These are phyloP conservation scores for Monascus purpureus DNA, from an alignment of 495 filamentous ascomycete species.

Conservation along the genomic window DNA sequence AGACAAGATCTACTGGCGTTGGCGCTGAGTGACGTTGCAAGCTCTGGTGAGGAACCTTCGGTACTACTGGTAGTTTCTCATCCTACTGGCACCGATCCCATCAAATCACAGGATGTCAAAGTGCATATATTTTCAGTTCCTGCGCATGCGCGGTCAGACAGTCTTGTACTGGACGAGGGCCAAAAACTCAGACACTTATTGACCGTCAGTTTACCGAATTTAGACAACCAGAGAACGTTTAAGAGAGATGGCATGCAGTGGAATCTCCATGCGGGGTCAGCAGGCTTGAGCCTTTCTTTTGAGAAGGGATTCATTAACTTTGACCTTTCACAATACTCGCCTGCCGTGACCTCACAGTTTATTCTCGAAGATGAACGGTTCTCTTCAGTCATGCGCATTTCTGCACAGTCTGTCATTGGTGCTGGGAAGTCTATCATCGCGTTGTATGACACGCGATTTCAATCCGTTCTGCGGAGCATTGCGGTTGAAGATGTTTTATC, in stretches of 20 bases:
- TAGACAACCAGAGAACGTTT: conserved; percentile 12
- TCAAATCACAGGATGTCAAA: conserved; percentile 21
- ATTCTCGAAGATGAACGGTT: conserved; percentile 25
- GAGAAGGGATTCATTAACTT: conserved; percentile 28
- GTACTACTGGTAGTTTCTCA: conserved; percentile 29
- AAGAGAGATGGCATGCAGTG: conserved; percentile 19
- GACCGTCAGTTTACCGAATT: conserved; percentile 21
- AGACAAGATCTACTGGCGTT: conserved; percentile 28
- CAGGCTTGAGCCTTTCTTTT: conserved; percentile 29
- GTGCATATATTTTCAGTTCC: conserved; percentile 32
- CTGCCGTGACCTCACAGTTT: conserved; percentile 26
- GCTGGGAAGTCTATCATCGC: conserved; percentile 31
- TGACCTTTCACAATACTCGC: conserved; percentile 32
- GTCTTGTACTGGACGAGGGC: conserved; percentile 14
- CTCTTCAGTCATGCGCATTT: conserved; percentile 32
- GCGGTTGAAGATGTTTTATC: conserved; percentile 31
- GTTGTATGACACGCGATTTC: conserved; percentile 53
- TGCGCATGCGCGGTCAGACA: conserved; percentile 6
- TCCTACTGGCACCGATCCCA: conserved; percentile 14
- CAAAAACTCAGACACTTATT: conserved; percentile 26
- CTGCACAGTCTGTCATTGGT: conserved; percentile 30
- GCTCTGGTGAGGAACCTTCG: conserved; percentile 20
- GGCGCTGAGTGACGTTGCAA: conserved; percentile 18
- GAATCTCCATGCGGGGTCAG: conserved; percentile 31
- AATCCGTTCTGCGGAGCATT: conserved; percentile 44